A percentile compares a stretch with the other conserved stretches of the same genome.
These are phyloP conservation scores for Diaporthe ampelina DNA, from an alignment of 2,329 filamentous ascomycete genomes.

Conservation along the genomic window DNA sequence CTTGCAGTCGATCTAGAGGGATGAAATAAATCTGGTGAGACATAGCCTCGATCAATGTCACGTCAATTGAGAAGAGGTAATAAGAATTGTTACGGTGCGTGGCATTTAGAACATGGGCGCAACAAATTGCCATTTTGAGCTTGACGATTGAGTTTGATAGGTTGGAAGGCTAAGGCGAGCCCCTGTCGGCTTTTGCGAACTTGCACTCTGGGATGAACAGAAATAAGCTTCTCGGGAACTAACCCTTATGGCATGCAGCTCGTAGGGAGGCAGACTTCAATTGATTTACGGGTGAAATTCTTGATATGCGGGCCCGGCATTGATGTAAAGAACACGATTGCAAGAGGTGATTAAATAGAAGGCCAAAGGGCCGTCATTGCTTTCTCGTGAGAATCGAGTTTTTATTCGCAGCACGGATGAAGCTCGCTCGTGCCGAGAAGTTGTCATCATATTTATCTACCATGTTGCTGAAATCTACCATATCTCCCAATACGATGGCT, in stretches of 20 bases:
- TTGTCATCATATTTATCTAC: not conserved
- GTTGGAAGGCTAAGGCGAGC: not conserved
- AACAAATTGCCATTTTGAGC: not conserved
- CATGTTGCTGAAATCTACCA: not conserved
- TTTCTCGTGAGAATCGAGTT: not conserved
- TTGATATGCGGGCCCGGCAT: not conserved
- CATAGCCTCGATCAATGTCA: not conserved
- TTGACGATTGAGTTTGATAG: not conserved
- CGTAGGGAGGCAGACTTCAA: not conserved
- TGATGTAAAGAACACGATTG: not conserved
- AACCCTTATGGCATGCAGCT: not conserved
- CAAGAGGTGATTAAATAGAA: not conserved
- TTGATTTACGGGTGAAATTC: not conserved
- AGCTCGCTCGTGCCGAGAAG: not conserved
- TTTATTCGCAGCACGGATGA: not conserved
- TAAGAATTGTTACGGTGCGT: not conserved
- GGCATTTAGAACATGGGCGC: not conserved
- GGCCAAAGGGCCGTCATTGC: not conserved
- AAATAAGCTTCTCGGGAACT: constrained; percentile 3
- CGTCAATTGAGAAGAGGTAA: not conserved
- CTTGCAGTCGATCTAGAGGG: not conserved
- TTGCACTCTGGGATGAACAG: constrained; percentile 2
- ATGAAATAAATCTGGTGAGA: not conserved
- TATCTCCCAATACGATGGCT: not conserved
- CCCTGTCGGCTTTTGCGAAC: not conserved